Base-by-base conservation (phyloP, 2,329 filamentous ascomycete genomes). In the Chaetomium strumarium region DNA sequence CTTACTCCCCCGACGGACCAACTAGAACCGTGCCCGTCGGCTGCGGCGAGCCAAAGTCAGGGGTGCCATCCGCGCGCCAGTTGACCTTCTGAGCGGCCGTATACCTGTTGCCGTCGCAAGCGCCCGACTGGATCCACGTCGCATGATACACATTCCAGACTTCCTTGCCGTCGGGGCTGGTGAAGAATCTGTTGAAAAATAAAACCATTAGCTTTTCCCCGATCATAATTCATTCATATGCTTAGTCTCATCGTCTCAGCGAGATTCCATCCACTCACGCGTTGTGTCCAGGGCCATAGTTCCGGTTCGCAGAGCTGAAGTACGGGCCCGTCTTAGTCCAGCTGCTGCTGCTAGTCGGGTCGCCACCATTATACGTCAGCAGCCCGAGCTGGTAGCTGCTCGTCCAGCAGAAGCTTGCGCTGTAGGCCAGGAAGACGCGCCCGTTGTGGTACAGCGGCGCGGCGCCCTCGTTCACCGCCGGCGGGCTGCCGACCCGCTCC, bases 61-160 rank as follows among this genome's bases (percentile, higher is more conserved):
- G 79, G 1, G 70, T 71, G 0, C 77, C 77, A 55, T 81, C 72
- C 0, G 69, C 64, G 41, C 78, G 75, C 58, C 71, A 75, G 19
- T 72, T 74, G 24, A 82, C 61, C 20, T 71, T 70, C 62, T 80
- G 73, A 0, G 74, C 75, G 67, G 76, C 76, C 1, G 79, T 77
- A 55, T 80, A 81, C 37, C 79, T 64, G 5, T 70, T 75, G 1
- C 74, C 70, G 53, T 80, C 77, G 51, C 79, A 83, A 1, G 73
- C 70, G 1, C 79, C 78, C 0, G 64, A 66, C 11, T 68, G 66
- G 53, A 72, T 75, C 1, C 69, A 66, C 0, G 77, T 80, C 0
- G 78, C 78, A 57, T 82, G 78, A 63, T 78, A 82, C 0, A 77
- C 73, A 47, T 77, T 79, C 73, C 73, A 82, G 2, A 72, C 75